Conservation (phyloP, 345 rosid genomes). For the Populus nigra region DNA sequence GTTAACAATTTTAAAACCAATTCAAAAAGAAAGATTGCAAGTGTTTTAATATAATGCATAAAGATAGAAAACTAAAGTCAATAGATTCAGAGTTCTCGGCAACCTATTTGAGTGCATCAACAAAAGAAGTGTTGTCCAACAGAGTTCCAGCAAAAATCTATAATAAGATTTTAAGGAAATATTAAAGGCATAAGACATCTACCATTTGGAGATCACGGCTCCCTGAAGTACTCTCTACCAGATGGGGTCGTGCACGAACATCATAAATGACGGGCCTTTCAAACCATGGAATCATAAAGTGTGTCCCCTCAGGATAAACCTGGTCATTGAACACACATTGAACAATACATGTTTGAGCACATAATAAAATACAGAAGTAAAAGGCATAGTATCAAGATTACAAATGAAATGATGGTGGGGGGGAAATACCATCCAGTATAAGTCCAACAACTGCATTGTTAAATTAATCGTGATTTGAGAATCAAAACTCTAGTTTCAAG, state of each 20-base stretch:
- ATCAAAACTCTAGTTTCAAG: background rate
- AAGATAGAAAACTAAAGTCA: background rate
- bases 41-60: background rate
- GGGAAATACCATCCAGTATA: background rate
- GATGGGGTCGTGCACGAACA: conserved; percentile 87
- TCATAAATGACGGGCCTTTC: conserved; percentile 91
- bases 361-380: background rate
- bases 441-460: background rate
- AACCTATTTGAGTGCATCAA: background rate
- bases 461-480: background rate
- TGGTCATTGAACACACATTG: conserved; percentile 21
- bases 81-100: background rate
- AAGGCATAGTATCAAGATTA: background rate
- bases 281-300: conserved; percentile 85
- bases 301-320: conserved; percentile 97
- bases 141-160: background rate
- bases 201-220: conserved; percentile 98
- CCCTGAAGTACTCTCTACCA: conserved; percentile 88
- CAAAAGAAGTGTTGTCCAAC: background rate
- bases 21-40: background rate
- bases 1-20: conserved; percentile 18
- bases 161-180: too few relatives aligned
- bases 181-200: conserved; percentile 3
- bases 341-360: background rate
- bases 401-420: background rate